phyloP scores from a whole-genome alignment of 148 eudicot genomes.

The Camellia sinensis region DNA sequence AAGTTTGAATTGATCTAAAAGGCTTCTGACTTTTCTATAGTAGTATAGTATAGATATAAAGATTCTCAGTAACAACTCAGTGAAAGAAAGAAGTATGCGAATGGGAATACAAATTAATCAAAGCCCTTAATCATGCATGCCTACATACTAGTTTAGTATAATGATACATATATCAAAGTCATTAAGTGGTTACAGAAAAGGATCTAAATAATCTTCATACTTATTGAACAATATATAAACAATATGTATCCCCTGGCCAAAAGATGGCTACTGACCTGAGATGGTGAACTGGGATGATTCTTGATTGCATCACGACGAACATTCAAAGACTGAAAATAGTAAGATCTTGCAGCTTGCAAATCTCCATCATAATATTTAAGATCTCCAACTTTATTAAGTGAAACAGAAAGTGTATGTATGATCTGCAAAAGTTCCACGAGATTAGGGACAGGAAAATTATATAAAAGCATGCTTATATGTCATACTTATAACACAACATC shows the following conservation, averaged over 20 bases:
- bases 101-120: not conserved
- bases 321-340: slow-evolving; percentile 70
- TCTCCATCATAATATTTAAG: slow-evolving; percentile 87
- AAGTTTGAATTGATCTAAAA: not conserved
- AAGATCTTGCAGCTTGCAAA: slow-evolving; percentile 69
- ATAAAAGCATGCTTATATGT: slow-evolving; percentile 1
- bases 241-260: not conserved
- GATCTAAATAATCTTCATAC: not conserved
- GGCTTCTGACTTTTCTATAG: not conserved
- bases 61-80: no score
- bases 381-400: slow-evolving; percentile 94
- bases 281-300: slow-evolving; percentile 46
- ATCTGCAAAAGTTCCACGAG: slow-evolving; percentile 51
- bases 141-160: not conserved
- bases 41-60: no score
- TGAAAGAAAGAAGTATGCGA: not conserved
- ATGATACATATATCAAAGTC: not conserved
- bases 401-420: slow-evolving; percentile 86
- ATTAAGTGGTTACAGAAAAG: not conserved
- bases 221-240: not conserved
- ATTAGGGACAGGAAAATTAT: slow-evolving; percentile 8
- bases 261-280: slow-evolving; percentile 56
- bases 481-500: not conserved
- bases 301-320: slow-evolving; percentile 78
- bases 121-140: not conserved